These are phyloP conservation scores for Yamadazyma laniorum DNA, from an alignment of 805 yeast genomes.

Conservation along the genomic window DNA sequence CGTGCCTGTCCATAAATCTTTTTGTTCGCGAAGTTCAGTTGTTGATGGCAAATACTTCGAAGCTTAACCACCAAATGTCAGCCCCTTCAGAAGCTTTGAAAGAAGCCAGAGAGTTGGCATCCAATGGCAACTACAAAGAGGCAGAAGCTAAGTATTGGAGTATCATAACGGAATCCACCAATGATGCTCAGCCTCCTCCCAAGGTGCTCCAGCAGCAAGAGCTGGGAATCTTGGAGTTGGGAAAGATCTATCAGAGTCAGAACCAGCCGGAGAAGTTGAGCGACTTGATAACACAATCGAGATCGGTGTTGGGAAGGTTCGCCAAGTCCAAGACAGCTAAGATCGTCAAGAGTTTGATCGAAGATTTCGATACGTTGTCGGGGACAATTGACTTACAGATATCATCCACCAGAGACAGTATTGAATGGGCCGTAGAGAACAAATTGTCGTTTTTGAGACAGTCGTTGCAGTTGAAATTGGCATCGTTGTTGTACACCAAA, in stretches of 20 bases:
- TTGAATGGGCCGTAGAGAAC: conserved; percentile 81
- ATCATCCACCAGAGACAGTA: conserved; percentile 68
- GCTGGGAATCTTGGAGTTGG: conserved; percentile 70
- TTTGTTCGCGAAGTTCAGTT: conserved; percentile 4
- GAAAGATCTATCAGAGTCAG: conserved; percentile 59
- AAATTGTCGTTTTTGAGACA: conserved; percentile 89
- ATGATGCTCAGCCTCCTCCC: conserved; percentile 18
- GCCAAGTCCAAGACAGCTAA: conserved; percentile 96
- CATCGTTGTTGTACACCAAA: conserved; percentile 69
- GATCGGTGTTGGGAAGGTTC: conserved; percentile 67
- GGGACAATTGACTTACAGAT: conserved; percentile 69
- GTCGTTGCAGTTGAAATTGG: conserved; percentile 78
- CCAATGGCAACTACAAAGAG: conserved; percentile 44
- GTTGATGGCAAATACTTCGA: conserved; percentile 9
- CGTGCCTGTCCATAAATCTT: not conserved
- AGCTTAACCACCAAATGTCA: conserved; percentile 2
- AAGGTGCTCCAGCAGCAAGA: conserved; percentile 49
- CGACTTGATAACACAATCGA: conserved; percentile 63
- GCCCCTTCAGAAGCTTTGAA: conserved; percentile 29
- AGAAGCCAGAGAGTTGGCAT: conserved; percentile 60
- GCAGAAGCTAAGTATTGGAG: conserved; percentile 64
- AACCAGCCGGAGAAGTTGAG: conserved; percentile 51
- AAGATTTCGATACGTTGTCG: conserved; percentile 64
- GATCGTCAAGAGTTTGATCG: conserved; percentile 78
- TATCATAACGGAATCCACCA: conserved; percentile 26